Percentiles rank a stretch among this genome's conserved stretches.
Evolutionary conservation across 2,329 filamentous ascomycete species (phyloP).

Genomic region (Alternaria dauci): DNA sequence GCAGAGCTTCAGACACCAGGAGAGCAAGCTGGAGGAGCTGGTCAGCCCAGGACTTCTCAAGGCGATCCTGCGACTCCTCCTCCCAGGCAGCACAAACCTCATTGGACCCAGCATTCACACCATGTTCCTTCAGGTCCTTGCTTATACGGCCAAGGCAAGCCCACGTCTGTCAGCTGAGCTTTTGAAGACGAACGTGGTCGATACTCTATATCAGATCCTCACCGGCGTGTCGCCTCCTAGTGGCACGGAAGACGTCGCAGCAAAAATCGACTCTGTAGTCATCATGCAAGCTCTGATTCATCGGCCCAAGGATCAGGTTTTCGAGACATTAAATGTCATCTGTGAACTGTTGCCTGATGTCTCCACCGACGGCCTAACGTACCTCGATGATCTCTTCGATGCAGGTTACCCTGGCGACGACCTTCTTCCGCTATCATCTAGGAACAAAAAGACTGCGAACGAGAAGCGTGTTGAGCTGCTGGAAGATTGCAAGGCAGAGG

Average conservation of each 20-base stretch:
- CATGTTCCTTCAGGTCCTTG: slow-evolving; percentile 89
- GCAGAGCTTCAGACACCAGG: slow-evolving; percentile 92
- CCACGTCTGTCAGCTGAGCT: slow-evolving; percentile 86
- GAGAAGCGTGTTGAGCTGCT: slow-evolving; percentile 85
- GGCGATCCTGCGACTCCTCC: slow-evolving; percentile 83
- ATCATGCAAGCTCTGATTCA: slow-evolving; percentile 99
- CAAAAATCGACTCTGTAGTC: slow-evolving; percentile 92
- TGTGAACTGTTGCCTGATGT: slow-evolving; percentile 89
- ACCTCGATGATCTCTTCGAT: slow-evolving; percentile 60
- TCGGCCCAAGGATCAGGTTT: slow-evolving; percentile 92
- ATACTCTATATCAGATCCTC: slow-evolving; percentile 95
- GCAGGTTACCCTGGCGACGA: slow-evolving; percentile 60
- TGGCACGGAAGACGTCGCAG: slow-evolving; percentile 77
- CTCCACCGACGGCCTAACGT: slow-evolving; percentile 64
- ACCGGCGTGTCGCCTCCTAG: slow-evolving; percentile 92
- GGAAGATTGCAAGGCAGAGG: slow-evolving; percentile 81
- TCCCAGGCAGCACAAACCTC: slow-evolving; percentile 94
- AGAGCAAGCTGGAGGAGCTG: slow-evolving; percentile 88
- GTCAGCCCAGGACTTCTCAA: slow-evolving; percentile 87
- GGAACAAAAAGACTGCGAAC: slow-evolving; percentile 67
- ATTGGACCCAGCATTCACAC: slow-evolving; percentile 96
- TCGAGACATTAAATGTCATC: slow-evolving; percentile 96
- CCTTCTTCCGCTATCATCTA: slow-evolving; percentile 53
- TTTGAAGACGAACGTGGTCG: slow-evolving; percentile 95
- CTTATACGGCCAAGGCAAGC: slow-evolving; percentile 89